Percentiles rank a stretch among this genome's conserved stretches.
These are phyloP conservation scores for Nakazawaea wickerhamii DNA, from an alignment of 805 yeast species.

Conservation along the genomic window DNA sequence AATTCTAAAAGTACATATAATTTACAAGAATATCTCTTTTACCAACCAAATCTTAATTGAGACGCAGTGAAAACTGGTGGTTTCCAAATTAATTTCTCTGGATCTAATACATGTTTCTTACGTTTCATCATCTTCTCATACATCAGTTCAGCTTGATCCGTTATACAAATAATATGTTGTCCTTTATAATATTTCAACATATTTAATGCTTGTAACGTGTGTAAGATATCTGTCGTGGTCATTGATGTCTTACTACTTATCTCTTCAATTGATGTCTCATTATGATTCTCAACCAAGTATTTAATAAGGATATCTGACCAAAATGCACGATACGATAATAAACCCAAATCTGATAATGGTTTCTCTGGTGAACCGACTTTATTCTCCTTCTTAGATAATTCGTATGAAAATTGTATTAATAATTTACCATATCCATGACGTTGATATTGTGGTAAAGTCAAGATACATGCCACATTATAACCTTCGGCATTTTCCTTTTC, in stretches of 20 bases:
- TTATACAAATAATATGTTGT: constrained; percentile 83
- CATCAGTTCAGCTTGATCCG: constrained; percentile 73
- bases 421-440: constrained; percentile 91
- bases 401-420: constrained; percentile 89
- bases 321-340: constrained; percentile 87
- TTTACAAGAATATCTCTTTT: too few relatives aligned
- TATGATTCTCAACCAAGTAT: constrained; percentile 57
- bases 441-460: constrained; percentile 94
- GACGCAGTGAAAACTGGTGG: constrained; percentile 97
- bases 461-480: constrained; percentile 94
- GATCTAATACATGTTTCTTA: constrained; percentile 71
- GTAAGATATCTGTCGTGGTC: constrained; percentile 94
- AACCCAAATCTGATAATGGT: constrained; percentile 91
- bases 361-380: constrained; percentile 97
- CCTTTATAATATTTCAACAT: constrained; percentile 92
- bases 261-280: constrained; percentile 74
- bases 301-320: constrained; percentile 91
- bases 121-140: constrained; percentile 63
- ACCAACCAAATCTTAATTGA: constrained; percentile 95
- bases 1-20: too few relatives aligned
- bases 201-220: constrained; percentile 86
- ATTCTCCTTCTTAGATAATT: constrained; percentile 78
- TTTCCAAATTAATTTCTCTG: constrained; percentile 74
- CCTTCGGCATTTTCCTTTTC: constrained; percentile 95
- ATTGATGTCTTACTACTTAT: constrained; percentile 80